Percentiles rank a stretch among this genome's conserved stretches.
phyloP scores from a whole-genome alignment of 768 basidiomycete genomes.

The Russula emetica region DNA sequence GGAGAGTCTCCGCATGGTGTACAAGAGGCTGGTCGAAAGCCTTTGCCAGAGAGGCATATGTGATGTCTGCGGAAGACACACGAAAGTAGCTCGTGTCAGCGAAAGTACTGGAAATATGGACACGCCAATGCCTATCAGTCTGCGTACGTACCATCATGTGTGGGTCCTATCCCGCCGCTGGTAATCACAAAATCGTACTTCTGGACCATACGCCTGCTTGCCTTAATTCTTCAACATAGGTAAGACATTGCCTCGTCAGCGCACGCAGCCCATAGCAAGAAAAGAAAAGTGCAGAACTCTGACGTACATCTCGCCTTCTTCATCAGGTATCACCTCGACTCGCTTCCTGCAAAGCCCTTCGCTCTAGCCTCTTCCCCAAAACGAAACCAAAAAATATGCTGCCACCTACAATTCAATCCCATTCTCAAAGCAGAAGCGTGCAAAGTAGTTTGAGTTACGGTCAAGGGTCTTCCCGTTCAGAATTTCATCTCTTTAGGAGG shows the following conservation, averaged over 20 bases:
- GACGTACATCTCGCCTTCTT: conserved; percentile 81
- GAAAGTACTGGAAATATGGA: not conserved
- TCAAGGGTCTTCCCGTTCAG: conserved; percentile 89
- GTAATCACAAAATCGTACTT: conserved; percentile 90
- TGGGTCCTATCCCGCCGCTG: conserved; percentile 87
- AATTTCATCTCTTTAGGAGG: conserved; percentile 70
- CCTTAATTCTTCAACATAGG: conserved; percentile 60
- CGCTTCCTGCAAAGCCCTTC: conserved; percentile 52
- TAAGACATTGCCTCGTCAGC: not conserved
- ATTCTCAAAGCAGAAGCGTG: conserved; percentile 83
- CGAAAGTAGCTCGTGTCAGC: not conserved
- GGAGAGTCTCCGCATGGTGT: conserved; percentile 74
- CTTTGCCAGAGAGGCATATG: conserved; percentile 80
- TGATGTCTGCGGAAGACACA: conserved; percentile 59
- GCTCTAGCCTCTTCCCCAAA: conserved; percentile 27
- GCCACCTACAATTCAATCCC: conserved; percentile 66
- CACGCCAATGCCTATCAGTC: not conserved
- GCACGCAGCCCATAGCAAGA: not conserved
- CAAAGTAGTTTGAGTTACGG: conserved; percentile 80
- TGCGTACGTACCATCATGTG: conserved; percentile 63
- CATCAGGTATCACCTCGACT: conserved; percentile 88
- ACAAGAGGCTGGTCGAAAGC: conserved; percentile 70
- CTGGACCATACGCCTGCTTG: conserved; percentile 72
- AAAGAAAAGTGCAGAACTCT: not conserved
- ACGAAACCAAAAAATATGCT: not conserved